Evolutionary conservation across 306 rosid species (phyloP).

Genomic region (Glycine latifolia): DNA sequence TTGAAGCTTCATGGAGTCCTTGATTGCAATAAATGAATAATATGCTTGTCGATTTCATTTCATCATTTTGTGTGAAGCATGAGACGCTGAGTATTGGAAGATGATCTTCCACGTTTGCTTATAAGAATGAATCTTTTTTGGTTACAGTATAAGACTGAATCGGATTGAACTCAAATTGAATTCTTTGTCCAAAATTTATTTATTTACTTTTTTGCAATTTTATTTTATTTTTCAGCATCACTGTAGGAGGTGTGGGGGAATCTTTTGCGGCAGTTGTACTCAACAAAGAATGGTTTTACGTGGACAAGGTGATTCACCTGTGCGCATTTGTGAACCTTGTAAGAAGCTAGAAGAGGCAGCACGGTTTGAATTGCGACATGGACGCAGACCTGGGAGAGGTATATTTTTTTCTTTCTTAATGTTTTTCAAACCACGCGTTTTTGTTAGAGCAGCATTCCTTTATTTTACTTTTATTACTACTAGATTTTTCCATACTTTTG

Average conservation of each 20-base stretch:
- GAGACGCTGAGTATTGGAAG: slow-evolving; percentile 6
- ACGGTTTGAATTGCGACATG: slow-evolving; percentile 86
- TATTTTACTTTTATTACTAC: slow-evolving; percentile 29
- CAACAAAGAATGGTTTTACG: slow-evolving; percentile 88
- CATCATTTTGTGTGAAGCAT: slow-evolving; percentile 8
- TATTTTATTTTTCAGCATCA: slow-evolving; percentile 76
- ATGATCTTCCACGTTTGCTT: slow-evolving; percentile 26
- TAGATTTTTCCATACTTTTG: slow-evolving; percentile 6
- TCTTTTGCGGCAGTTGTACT: slow-evolving; percentile 86
- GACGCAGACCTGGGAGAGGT: slow-evolving; percentile 87
- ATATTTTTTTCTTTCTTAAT: neutral
- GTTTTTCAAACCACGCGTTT: slow-evolving; percentile 7
- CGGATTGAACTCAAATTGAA: slow-evolving; percentile 35
- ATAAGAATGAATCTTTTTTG: neutral
- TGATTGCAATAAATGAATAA: neutral
- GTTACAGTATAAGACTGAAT: neutral
- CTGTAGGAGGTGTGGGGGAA: slow-evolving; percentile 96
- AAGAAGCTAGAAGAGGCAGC: slow-evolving; percentile 96
- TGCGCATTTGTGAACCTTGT: slow-evolving; percentile 94
- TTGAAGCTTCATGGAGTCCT: slow-evolving; percentile 30
- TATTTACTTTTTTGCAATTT: slow-evolving; percentile 24
- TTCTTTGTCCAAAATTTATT: slow-evolving; percentile 31
- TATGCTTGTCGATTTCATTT: slow-evolving; percentile 14
- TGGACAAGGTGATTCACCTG: slow-evolving; percentile 97
- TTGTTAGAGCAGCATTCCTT: slow-evolving; percentile 14